Evolutionary conservation across 1,284 basidiomycete species (phyloP).

Genomic region (Exobasidium cylindrosporum): DNA sequence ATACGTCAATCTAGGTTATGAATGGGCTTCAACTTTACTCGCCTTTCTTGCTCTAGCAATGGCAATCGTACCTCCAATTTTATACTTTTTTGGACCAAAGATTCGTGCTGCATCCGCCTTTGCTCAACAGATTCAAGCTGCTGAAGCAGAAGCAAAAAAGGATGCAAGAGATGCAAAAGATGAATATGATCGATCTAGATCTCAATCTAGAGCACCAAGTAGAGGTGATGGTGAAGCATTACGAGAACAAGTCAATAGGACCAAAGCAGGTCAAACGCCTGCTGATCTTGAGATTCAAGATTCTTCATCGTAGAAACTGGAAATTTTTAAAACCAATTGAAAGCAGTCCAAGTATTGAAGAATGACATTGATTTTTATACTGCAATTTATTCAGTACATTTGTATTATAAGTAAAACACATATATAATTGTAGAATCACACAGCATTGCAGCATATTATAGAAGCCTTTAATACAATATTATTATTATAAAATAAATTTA

Average conservation of each 20-base stretch:
- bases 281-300: neutral
- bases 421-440: no score
- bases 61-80: slow-evolving; percentile 31
- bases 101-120: slow-evolving; percentile 35
- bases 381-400: no score
- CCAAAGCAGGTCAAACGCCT: neutral
- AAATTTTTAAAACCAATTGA: no score
- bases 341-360: no score
- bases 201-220: neutral
- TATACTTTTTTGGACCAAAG: slow-evolving; percentile 35
- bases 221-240: neutral
- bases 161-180: slow-evolving; percentile 14
- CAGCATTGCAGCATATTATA: no score
- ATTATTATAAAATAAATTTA: no score
- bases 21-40: slow-evolving; percentile 31
- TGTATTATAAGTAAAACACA: no score
- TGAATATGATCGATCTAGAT: neutral
- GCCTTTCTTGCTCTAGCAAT: slow-evolving; percentile 37
- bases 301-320: no score
- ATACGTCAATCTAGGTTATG: slow-evolving; percentile 23
- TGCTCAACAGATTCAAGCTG: slow-evolving; percentile 30
- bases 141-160: slow-evolving; percentile 18
- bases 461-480: no score
- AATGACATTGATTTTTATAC: no score
- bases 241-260: no score